Conservation (phyloP, 441 rosid genomes). For the Eruca vesicaria region DNA sequence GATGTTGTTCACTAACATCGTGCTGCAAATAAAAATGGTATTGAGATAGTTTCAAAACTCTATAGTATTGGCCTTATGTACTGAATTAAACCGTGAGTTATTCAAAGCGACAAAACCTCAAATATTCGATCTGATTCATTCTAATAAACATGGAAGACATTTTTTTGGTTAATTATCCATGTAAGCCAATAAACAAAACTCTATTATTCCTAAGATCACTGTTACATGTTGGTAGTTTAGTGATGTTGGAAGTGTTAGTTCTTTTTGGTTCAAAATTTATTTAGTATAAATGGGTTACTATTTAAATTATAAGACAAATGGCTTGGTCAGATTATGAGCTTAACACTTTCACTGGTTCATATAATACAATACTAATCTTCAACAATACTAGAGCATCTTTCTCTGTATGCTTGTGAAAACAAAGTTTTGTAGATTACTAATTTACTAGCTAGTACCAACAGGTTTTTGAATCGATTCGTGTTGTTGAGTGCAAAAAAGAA, state of each 20-base stretch:
- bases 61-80: too few species aligned
- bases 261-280: neutral
- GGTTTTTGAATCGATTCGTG: constrained; percentile 11
- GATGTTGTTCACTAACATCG: neutral
- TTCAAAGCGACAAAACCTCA: too few species aligned
- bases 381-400: constrained; percentile 16
- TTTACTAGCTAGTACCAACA: neutral
- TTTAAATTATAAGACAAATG: too few species aligned
- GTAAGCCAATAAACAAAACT: neutral
- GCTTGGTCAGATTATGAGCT: neutral
- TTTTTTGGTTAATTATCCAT: neutral
- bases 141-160: neutral
- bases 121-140: neutral
- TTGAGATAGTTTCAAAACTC: neutral
- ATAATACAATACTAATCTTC: constrained; percentile 14
- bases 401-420: neutral
- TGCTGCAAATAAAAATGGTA: neutral
- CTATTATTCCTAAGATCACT: neutral
- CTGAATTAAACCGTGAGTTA: too few species aligned
- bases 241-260: too few species aligned
- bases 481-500: constrained; percentile 4
- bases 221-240: neutral
- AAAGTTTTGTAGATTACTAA: neutral
- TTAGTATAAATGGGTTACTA: neutral
- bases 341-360: neutral